These are phyloP conservation scores for Alternaria ventricosa DNA, from an alignment of 2,329 filamentous ascomycete genomes.

Conservation along the genomic window DNA sequence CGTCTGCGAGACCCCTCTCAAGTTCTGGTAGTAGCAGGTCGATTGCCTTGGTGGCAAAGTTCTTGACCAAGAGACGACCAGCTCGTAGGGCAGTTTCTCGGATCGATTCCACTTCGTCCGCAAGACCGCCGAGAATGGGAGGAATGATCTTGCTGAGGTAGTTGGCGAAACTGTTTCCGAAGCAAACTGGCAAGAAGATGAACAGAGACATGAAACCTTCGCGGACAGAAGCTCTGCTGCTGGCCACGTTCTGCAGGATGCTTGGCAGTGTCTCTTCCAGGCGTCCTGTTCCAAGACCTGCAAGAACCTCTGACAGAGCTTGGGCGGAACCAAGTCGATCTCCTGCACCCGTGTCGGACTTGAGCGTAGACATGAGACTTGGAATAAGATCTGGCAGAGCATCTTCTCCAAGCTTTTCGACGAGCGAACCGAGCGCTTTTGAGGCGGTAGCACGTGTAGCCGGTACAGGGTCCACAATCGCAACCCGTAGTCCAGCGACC, in stretches of 20 bases:
- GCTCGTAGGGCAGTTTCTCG: slow-evolving; percentile 95
- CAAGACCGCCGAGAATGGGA: slow-evolving; percentile 89
- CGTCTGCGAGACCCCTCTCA: slow-evolving; percentile 94
- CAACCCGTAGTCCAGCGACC: slow-evolving; percentile 85
- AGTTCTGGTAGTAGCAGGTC: slow-evolving; percentile 93
- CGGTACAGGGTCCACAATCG: slow-evolving; percentile 93
- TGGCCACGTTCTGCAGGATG: slow-evolving; percentile 94
- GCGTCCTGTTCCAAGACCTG: slow-evolving; percentile 88
- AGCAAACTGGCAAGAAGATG: slow-evolving; percentile 98
- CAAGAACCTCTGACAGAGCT: slow-evolving; percentile 93
- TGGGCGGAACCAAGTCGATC: slow-evolving; percentile 96
- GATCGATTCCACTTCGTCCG: slow-evolving; percentile 95
- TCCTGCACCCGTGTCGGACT: slow-evolving; percentile 94
- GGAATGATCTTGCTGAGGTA: slow-evolving; percentile 96
- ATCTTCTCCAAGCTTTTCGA: slow-evolving; percentile 98
- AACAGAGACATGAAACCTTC: slow-evolving; percentile 99
- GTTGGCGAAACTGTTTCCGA: slow-evolving; percentile 96
- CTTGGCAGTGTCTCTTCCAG: slow-evolving; percentile 96
- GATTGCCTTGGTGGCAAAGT: slow-evolving; percentile 93
- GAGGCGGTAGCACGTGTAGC: slow-evolving; percentile 96
- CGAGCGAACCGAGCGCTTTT: slow-evolving; percentile 91
- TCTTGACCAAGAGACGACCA: slow-evolving; percentile 94
- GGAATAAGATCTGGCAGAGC: slow-evolving; percentile 96
- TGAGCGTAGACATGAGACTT: slow-evolving; percentile 95
- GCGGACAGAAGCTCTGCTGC: slow-evolving; percentile 84